Percentiles rank a stretch among this genome's conserved stretches.
Conservation (phyloP, 2,329 filamentous ascomycete genomes). For the Domatiomyces catenatus region DNA sequence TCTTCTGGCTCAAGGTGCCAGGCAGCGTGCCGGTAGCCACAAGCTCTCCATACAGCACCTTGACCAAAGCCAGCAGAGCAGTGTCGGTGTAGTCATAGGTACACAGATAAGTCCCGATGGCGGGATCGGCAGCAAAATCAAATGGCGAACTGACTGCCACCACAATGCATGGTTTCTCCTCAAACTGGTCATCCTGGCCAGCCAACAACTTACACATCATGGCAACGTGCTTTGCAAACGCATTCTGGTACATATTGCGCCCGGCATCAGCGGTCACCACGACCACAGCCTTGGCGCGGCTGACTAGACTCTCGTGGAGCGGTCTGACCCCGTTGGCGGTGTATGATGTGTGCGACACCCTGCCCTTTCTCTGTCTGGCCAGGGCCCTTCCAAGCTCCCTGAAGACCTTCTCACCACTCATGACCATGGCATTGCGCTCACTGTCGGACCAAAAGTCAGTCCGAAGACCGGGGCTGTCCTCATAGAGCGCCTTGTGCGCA, state of each 20-base stretch:
- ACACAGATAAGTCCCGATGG: slow-evolving; percentile 82
- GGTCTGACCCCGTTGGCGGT: slow-evolving; percentile 84
- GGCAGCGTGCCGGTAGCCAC: slow-evolving; percentile 41
- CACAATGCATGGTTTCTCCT: slow-evolving; percentile 72
- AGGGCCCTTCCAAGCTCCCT: slow-evolving; percentile 73
- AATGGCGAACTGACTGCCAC: slow-evolving; percentile 91
- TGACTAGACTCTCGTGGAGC: slow-evolving; percentile 85
- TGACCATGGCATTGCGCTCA: slow-evolving; percentile 48
- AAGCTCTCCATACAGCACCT: slow-evolving; percentile 66
- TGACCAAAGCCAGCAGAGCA: slow-evolving; percentile 68
- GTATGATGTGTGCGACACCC: slow-evolving; percentile 85
- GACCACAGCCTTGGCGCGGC: slow-evolving; percentile 72
- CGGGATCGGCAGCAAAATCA: slow-evolving; percentile 85
- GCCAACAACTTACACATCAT: slow-evolving; percentile 58
- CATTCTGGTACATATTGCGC: slow-evolving; percentile 80
- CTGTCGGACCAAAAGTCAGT: slow-evolving; percentile 39
- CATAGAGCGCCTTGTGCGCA: slow-evolving; percentile 50
- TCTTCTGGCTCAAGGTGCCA: slow-evolving; percentile 67
- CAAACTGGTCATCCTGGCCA: slow-evolving; percentile 25
- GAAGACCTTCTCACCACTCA: slow-evolving; percentile 89
- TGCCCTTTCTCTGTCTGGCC: slow-evolving; percentile 71
- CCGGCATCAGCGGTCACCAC: slow-evolving; percentile 89
- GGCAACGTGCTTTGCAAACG: slow-evolving; percentile 88
- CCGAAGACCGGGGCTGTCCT: slow-evolving; percentile 13
- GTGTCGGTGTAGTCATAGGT: slow-evolving; percentile 95